Evolutionary conservation across 352 stramenopile species (phyloP).

Genomic region (Phytophthora pini): DNA sequence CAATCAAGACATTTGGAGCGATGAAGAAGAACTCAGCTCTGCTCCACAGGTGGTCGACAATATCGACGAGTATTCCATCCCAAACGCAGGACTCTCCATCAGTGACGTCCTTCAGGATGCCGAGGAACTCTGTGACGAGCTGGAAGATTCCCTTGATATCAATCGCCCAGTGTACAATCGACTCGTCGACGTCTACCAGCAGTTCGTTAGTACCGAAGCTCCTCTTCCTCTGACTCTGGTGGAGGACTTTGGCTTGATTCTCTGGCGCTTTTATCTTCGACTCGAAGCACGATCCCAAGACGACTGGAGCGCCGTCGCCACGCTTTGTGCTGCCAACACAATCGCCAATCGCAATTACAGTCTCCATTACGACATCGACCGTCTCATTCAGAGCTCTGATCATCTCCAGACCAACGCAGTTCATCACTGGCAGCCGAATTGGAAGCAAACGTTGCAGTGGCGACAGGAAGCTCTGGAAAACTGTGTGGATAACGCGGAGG

Average conservation of each 20-base stretch:
- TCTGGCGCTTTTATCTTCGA: constrained; percentile 1
- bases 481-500: neutral
- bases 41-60: neutral
- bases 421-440: constrained; percentile 9
- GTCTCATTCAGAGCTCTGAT: neutral
- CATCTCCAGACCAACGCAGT: constrained; percentile 2
- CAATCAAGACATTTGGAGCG: constrained; percentile 1
- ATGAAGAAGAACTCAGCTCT: neutral
- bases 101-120: neutral
- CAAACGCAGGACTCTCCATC: neutral
- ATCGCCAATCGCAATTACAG: constrained; percentile 12
- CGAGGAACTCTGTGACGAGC: neutral
- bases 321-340: constrained; percentile 9
- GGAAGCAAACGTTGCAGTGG: neutral
- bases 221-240: neutral
- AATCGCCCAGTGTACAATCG: constrained; percentile 4
- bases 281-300: neutral
- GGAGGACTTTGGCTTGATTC: constrained; percentile 4
- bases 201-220: neutral
- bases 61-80: neutral
- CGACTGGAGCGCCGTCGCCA: neutral
- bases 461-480: neutral
- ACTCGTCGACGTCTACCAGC: neutral
- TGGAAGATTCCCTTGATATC: neutral
- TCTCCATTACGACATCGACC: constrained; percentile 21